These are phyloP conservation scores for Atkinsonella texensis DNA, from an alignment of 2,329 filamentous ascomycete genomes.

Conservation along the genomic window DNA sequence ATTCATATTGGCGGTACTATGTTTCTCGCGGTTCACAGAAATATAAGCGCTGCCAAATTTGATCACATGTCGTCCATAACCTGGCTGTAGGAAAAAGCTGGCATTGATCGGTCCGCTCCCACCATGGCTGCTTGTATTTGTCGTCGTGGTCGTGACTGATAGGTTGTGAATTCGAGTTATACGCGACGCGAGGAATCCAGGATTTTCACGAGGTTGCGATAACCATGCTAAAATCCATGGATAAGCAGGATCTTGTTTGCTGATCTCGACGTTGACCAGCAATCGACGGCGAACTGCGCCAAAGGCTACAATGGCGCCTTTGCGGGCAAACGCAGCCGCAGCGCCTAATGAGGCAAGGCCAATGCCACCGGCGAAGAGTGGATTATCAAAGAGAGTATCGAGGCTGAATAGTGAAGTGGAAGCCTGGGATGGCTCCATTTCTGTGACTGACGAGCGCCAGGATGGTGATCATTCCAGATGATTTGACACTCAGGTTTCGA, in stretches of 20 bases:
- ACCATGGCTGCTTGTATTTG: slow-evolving; percentile 46
- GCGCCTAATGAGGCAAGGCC: slow-evolving; percentile 85
- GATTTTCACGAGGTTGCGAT: slow-evolving; percentile 60
- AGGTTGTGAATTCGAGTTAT: slow-evolving; percentile 50
- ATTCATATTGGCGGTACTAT: slow-evolving; percentile 66
- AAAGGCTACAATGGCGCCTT: slow-evolving; percentile 60
- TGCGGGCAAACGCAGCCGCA: slow-evolving; percentile 67
- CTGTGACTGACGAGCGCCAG: slow-evolving; percentile 5
- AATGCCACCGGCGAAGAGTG: slow-evolving; percentile 61
- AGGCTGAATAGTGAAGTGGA: slow-evolving; percentile 30
- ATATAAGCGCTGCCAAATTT: slow-evolving; percentile 83
- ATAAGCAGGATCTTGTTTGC: slow-evolving; percentile 85
- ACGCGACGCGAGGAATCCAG: slow-evolving; percentile 45
- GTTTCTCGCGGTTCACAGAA: slow-evolving; percentile 74
- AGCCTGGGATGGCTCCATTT: slow-evolving; percentile 20
- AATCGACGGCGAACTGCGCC: slow-evolving; percentile 69
- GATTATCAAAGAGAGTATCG: slow-evolving; percentile 50
- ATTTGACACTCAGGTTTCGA: background rate
- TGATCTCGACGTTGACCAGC: slow-evolving; percentile 92
- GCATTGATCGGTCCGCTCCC: slow-evolving; percentile 57
- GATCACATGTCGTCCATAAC: slow-evolving; percentile 79
- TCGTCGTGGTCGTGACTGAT: slow-evolving; percentile 44
- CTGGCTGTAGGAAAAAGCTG: slow-evolving; percentile 79
- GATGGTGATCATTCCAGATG: background rate
- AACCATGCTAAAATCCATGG: slow-evolving; percentile 93